A percentile compares a stretch with the other conserved stretches of the same genome.
Evolutionary conservation across 805 yeast species (phyloP).

Genomic region (Priceomyces haplophilus): DNA sequence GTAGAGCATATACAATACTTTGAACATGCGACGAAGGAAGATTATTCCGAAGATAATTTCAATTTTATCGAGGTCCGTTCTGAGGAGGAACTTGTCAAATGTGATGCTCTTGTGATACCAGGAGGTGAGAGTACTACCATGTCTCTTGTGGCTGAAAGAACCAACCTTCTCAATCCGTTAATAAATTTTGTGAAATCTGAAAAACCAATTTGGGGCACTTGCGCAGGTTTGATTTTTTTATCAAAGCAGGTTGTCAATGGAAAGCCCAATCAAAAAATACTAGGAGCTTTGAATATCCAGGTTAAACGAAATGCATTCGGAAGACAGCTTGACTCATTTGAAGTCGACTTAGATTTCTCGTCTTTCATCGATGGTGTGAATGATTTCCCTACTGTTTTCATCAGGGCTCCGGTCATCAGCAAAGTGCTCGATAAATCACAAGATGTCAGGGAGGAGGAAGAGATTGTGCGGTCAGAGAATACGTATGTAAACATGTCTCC

Average conservation of each 20-base stretch:
- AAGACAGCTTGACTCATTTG: slow-evolving; percentile 68
- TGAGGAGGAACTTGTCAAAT: slow-evolving; percentile 42
- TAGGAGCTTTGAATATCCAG: slow-evolving; percentile 63
- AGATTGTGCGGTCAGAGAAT: slow-evolving; percentile 19
- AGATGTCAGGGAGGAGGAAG: slow-evolving; percentile 8
- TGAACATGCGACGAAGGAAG: slow-evolving; percentile 24
- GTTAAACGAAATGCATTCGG: slow-evolving; percentile 78
- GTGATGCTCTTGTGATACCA: slow-evolving; percentile 66
- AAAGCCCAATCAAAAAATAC: slow-evolving; percentile 49
- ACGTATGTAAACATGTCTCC: slow-evolving; percentile 22
- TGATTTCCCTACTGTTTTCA: slow-evolving; percentile 53
- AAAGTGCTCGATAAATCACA: slow-evolving; percentile 11
- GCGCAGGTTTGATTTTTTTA: slow-evolving; percentile 76
- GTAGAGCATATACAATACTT: slow-evolving; percentile 60
- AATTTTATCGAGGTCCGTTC: slow-evolving; percentile 50
- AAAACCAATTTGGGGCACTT: slow-evolving; percentile 78
- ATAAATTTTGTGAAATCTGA: slow-evolving; percentile 46
- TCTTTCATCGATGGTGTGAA: slow-evolving; percentile 40
- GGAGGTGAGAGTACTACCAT: slow-evolving; percentile 73
- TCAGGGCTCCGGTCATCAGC: slow-evolving; percentile 73
- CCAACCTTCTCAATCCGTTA: slow-evolving; percentile 55
- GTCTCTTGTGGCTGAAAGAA: slow-evolving; percentile 66
- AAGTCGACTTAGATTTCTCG: slow-evolving; percentile 41
- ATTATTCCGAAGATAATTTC: slow-evolving; percentile 28
- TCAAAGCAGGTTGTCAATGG: slow-evolving; percentile 54